A percentile compares a stretch with the other conserved stretches of the same genome.
Conservation (phyloP, 495 filamentous ascomycete species). For the Hyaloscypha hepaticicola region DNA sequence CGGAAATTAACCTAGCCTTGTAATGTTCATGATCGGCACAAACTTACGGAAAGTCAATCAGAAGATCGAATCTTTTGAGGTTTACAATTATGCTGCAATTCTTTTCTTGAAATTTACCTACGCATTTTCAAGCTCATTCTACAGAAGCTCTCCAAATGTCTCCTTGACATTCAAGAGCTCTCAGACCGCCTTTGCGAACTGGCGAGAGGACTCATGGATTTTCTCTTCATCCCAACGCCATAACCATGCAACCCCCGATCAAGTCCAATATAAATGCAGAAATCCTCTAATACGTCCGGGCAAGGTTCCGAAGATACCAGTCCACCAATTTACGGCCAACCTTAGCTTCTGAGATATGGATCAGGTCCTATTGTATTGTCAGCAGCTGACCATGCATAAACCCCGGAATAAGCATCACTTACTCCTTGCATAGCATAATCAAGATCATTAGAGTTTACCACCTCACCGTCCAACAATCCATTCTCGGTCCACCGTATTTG, state of each 20-base stretch:
- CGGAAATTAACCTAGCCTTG: too few species aligned
- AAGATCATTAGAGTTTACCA: conserved; percentile 85
- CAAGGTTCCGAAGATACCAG: conserved; percentile 97
- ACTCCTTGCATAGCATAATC: conserved; percentile 95
- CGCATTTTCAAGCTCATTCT: not conserved
- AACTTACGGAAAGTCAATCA: too few species aligned
- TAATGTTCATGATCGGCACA: too few species aligned
- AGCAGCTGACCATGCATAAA: not conserved
- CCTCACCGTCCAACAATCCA: conserved; percentile 85
- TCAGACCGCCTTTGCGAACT: too few species aligned
- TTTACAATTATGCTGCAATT: not conserved
- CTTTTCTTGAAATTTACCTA: not conserved
- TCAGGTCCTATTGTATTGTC: conserved; percentile 63
- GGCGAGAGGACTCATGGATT: too few species aligned
- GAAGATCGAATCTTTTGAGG: not conserved
- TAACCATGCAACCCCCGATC: conserved; percentile 23
- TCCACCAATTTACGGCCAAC: conserved; percentile 94
- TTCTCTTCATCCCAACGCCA: conserved; percentile 19
- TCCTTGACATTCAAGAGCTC: not conserved
- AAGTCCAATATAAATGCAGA: conserved; percentile 14
- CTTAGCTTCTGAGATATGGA: conserved; percentile 98
- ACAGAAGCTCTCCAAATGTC: conserved; percentile 5
- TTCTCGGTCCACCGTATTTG: conserved; percentile 94
- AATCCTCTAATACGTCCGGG: conserved; percentile 73
- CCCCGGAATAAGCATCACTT: conserved; percentile 38